Evolutionary conservation across 2,329 filamentous ascomycete genomes (phyloP), one percentile per base, ranked within the genome.

Genomic region (Fusarium decemcellulare): DNA sequence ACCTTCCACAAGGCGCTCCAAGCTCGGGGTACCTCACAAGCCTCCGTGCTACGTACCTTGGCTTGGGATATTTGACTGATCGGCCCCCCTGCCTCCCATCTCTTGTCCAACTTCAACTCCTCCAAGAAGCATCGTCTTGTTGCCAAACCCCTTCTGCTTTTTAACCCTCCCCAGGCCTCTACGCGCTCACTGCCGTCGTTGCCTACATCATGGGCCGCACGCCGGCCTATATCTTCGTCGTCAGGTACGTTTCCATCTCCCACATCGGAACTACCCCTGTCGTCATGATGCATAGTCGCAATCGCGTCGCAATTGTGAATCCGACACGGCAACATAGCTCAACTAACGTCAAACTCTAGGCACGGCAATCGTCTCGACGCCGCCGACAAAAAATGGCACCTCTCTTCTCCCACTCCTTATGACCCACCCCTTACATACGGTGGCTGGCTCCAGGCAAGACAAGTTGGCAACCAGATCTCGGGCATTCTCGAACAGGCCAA

Each of bases 291-390:
- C 60, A 57, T 56, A 53, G 51, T 67, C 61, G 61, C 67, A 66
- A 63, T 54, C 54, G 57, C 51, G 61, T 71, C 70, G 60, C 66
- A 63, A 53, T 54, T 62, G 18, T 14, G n/a, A 36, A 32, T 30
- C 34, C 44, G 58, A 30, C 53, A 56, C 55, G 23, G 36, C 18
- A 34, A 18, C 59, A 29, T 34, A 39, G 6, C n/a, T 39, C 14
- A 2, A 59, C 73, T 74, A 44, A 76, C 53, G 14, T 61, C 18
- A 11, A 23, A 37, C 27, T 55, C 16, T 63, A 91, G 96, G 81
- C 96, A 99, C 81, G 96, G 96, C 76, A 93, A 95, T 74, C 92
- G 96, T 72, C 91, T 99, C 61, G 96, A 99, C 80, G 94, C 94
- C 59, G 94, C 95, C 67, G 95, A 99, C 85, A 94, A 95, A 78